A percentile compares a stretch with the other conserved stretches of the same genome.
Conservation (phyloP, 148 eudicot genomes). For the Camellia japonica region DNA sequence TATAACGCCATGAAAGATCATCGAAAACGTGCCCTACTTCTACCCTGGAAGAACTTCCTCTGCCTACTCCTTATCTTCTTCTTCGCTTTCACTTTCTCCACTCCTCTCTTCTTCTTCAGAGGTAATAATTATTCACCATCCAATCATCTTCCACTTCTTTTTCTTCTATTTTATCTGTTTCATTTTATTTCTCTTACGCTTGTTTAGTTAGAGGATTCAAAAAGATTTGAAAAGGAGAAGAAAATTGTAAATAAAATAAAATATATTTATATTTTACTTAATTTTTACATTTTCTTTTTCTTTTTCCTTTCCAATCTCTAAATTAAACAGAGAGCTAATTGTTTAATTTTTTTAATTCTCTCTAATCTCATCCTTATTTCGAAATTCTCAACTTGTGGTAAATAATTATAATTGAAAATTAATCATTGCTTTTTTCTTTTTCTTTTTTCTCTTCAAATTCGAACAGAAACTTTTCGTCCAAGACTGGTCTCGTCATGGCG, state of each 20-base stretch:
- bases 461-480: conserved; percentile 26
- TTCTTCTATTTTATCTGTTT: neutral
- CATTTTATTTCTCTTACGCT: neutral
- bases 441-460: neutral
- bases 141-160: neutral
- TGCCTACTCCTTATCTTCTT: conserved; percentile 22
- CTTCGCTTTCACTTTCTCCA: conserved; percentile 24
- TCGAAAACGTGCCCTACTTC: conserved; percentile 12
- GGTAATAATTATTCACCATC: conserved; percentile 15
- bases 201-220: neutral
- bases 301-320: no score
- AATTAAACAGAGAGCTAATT: no score
- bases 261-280: no score
- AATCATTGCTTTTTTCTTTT: neutral
- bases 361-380: no score
- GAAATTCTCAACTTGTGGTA: no score
- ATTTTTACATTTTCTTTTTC: no score
- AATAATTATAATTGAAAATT: no score
- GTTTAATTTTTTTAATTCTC: no score
- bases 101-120: conserved; percentile 20
- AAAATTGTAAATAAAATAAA: no score
- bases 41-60: conserved; percentile 18
- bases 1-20: conserved; percentile 27
- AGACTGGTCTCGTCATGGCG: conserved; percentile 26
- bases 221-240: no score